Percentiles rank a stretch among this genome's conserved stretches.
These are phyloP conservation scores for Phyllosticta citribraziliensis DNA, from an alignment of 2,329 filamentous ascomycete genomes.

Conservation along the genomic window DNA sequence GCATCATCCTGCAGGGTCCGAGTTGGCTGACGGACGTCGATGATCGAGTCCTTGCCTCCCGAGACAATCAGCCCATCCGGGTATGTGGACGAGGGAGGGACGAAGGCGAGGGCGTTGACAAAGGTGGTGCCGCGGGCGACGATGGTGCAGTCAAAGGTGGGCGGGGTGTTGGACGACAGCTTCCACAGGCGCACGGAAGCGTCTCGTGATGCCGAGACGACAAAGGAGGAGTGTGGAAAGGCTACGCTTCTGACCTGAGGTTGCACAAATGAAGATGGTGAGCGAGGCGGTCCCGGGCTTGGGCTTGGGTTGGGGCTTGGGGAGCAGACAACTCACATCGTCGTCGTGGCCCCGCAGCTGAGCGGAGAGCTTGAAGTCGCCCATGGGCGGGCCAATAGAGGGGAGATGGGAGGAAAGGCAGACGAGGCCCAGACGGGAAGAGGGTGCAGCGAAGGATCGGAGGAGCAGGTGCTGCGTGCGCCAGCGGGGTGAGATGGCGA, in stretches of 20 bases:
- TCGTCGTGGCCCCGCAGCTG: slow-evolving; percentile 82
- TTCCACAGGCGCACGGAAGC: slow-evolving; percentile 84
- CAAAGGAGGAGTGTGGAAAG: slow-evolving; percentile 61
- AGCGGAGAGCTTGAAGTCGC: slow-evolving; percentile 87
- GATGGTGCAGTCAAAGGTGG: slow-evolving; percentile 67
- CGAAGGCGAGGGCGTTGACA: slow-evolving; percentile 74
- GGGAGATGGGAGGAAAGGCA: slow-evolving; percentile 12
- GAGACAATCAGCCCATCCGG: slow-evolving; percentile 77
- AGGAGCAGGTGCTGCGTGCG: neutral
- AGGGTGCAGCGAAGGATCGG: slow-evolving; percentile 8
- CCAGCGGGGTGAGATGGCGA: neutral
- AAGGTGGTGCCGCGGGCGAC: slow-evolving; percentile 73
- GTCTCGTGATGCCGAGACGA: slow-evolving; percentile 85
- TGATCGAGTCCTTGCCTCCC: slow-evolving; percentile 83
- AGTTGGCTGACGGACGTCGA: slow-evolving; percentile 72
- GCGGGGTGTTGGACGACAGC: slow-evolving; percentile 53
- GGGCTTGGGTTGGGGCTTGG: neutral
- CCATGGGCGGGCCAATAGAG: slow-evolving; percentile 42
- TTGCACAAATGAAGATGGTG: neutral
- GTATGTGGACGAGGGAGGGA: slow-evolving; percentile 57
- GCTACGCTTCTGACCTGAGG: slow-evolving; percentile 73
- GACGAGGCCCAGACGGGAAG: neutral
- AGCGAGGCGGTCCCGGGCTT: neutral
- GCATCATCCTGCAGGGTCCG: slow-evolving; percentile 63
- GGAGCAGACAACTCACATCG: slow-evolving; percentile 56